Conservation (phyloP, 2,329 filamentous ascomycete genomes). For the Talaromyces albobiverticillius region DNA sequence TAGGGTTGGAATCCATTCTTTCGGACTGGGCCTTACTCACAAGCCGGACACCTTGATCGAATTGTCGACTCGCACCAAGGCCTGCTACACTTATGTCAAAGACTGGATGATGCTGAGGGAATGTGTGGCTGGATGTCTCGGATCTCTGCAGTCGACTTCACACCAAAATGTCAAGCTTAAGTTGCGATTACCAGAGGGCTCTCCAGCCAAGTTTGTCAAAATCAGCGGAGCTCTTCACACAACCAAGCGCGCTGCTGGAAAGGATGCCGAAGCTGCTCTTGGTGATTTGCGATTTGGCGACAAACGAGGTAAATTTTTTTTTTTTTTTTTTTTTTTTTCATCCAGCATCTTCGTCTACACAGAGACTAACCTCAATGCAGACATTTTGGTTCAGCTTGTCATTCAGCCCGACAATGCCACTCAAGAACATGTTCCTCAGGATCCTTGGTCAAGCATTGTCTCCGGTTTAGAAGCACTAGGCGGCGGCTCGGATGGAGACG, state of each 20-base stretch:
- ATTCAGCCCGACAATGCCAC: constrained; percentile 81
- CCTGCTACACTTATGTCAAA: constrained; percentile 96
- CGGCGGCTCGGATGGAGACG: constrained; percentile 80
- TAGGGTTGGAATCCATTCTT: constrained; percentile 91
- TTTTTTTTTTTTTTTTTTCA: too few relatives aligned
- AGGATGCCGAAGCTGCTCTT: constrained; percentile 87
- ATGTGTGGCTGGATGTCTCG: constrained; percentile 88
- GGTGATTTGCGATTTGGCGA: constrained; percentile 94
- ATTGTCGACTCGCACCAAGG: constrained; percentile 90
- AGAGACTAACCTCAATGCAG: constrained; percentile 40
- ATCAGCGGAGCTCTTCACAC: constrained; percentile 95
- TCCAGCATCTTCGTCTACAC: neutral
- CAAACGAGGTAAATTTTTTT: constrained; percentile 58
- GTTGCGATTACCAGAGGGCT: constrained; percentile 89
- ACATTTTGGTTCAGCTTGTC: constrained; percentile 89
- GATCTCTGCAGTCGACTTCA: constrained; percentile 88
- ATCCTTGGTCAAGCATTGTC: constrained; percentile 96
- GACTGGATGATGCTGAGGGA: constrained; percentile 99
- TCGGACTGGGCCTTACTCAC: constrained; percentile 92
- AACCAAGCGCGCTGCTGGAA: constrained; percentile 90
- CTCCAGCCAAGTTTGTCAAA: constrained; percentile 96
- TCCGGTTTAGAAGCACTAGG: constrained; percentile 92
- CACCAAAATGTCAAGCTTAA: constrained; percentile 98
- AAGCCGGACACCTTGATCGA: constrained; percentile 99
- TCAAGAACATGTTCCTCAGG: constrained; percentile 83